Base-by-base conservation (phyloP, 2,329 filamentous ascomycete species). In the Hypoxylon sp. region DNA sequence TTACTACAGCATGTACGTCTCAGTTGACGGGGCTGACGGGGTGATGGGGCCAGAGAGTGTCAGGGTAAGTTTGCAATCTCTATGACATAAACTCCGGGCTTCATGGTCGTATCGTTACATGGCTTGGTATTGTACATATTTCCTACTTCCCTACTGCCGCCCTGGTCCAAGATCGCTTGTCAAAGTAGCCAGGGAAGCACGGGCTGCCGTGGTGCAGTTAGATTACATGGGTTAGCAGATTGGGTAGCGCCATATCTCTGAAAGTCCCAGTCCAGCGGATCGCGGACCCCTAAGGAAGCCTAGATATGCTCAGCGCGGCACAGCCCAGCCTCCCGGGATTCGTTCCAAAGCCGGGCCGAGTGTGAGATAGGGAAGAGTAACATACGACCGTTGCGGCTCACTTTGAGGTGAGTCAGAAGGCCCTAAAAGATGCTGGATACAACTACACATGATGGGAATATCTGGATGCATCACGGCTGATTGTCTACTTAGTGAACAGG, bases 341-440 rank as follows among this genome's bases (percentile, higher is more conserved):
- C 35, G 17, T 40, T 40, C 18, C 35, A 40, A 40, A 20, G 17
- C 35, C 35, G 35, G 10, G 35, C 35, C 35, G 35, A 40, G 35
- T 40, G 29, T 33, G 2, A n/a, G 29, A 11, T 11, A 9, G 2
- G 9, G 13, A 9, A 29, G 38, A 33, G 10, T 10, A 47, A 47
- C 33, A 18, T 37, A 41, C 33, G 40, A 35, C 38, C 45, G 26
- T 33, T 24, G 49, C 41, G 43, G 40, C 31, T 37, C 41, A 24
- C 29, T 37, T 29, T 24, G 29, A 37, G 23, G 18, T 15, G n/a
- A n/a, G n/a, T n/a, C n/a, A n/a, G n/a, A n/a, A n/a, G n/a, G n/a
- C n/a, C n/a, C n/a, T n/a, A n/a, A n/a, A n/a, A n/a, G n/a, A n/a
- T n/a, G n/a, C n/a, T n/a, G n/a, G n/a, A n/a, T n/a, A n/a, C n/a